phyloP scores from a whole-genome alignment of 2,329 filamentous ascomycete genomes.

The Monilinia vaccinii-corymbosi region DNA sequence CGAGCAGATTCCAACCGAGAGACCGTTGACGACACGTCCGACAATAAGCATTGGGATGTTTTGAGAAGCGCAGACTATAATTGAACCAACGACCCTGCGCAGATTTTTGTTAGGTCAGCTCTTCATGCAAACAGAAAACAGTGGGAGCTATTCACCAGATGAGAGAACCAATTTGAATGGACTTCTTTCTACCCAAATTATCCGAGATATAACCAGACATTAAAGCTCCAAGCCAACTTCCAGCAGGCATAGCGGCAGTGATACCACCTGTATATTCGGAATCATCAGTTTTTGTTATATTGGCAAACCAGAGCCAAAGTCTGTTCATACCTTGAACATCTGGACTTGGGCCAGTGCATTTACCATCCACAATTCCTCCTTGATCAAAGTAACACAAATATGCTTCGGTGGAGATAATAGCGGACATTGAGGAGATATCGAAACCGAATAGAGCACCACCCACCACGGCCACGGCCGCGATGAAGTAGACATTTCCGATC shows the following conservation, averaged over 20 bases:
- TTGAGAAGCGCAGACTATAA: constrained; percentile 49
- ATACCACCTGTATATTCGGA: constrained; percentile 53
- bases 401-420: constrained; percentile 42
- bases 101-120: background rate
- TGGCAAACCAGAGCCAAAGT: background rate
- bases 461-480: constrained; percentile 28
- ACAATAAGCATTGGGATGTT: constrained; percentile 44
- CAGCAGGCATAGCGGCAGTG: constrained; percentile 61
- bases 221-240: constrained; percentile 58
- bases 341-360: constrained; percentile 44
- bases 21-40: constrained; percentile 52
- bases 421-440: constrained; percentile 49
- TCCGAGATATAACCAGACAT: constrained; percentile 51
- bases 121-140: background rate
- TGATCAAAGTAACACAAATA: constrained; percentile 45
- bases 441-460: constrained; percentile 34
- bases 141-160: constrained; percentile 32
- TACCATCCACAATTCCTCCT: constrained; percentile 30
- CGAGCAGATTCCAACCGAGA: constrained; percentile 53
- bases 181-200: constrained; percentile 39
- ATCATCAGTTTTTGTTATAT: constrained; percentile 39
- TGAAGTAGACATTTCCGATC: constrained; percentile 26
- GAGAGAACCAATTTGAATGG: constrained; percentile 39
- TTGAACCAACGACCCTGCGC: constrained; percentile 50
- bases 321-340: constrained; percentile 30